A percentile compares a stretch with the other conserved stretches of the same genome.
Conservation (phyloP, 768 basidiomycete species). For the Melanogaster broomeanus region DNA sequence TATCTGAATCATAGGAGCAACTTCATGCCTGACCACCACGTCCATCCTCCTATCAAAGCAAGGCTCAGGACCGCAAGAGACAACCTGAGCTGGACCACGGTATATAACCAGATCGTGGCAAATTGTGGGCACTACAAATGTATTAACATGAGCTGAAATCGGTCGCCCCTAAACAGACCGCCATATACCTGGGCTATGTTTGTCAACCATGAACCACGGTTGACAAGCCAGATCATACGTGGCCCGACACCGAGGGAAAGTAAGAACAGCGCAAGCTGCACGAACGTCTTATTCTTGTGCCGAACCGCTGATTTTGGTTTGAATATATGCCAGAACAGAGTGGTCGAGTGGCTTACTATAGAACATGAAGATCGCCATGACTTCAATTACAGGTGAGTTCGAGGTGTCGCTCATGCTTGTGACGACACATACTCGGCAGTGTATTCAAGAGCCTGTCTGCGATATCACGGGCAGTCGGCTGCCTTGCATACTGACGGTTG, state of each 20-base stretch:
- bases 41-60: slow-evolving; percentile 50
- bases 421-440: slow-evolving; percentile 64
- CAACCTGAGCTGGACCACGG: slow-evolving; percentile 69
- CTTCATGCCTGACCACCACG: slow-evolving; percentile 64
- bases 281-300: slow-evolving; percentile 54
- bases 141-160: slow-evolving; percentile 1
- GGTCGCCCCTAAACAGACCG: background rate
- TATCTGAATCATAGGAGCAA: slow-evolving; percentile 32
- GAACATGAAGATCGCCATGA: slow-evolving; percentile 66
- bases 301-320: slow-evolving; percentile 47
- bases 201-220: slow-evolving; percentile 65
- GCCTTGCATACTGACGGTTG: slow-evolving; percentile 75
- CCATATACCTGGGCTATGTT: slow-evolving; percentile 71
- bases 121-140: slow-evolving; percentile 67
- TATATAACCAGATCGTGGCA: slow-evolving; percentile 78
- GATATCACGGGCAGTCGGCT: slow-evolving; percentile 49
- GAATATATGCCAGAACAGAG: background rate
- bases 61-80: slow-evolving; percentile 61
- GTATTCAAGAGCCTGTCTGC: slow-evolving; percentile 61
- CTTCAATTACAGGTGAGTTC: slow-evolving; percentile 37
- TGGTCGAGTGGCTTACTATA: slow-evolving; percentile 22
- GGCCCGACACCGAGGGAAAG: slow-evolving; percentile 58
- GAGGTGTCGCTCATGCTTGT: background rate
- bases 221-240: slow-evolving; percentile 71
- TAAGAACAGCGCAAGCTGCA: slow-evolving; percentile 61